Evolutionary conservation across 495 filamentous ascomycete species (phyloP).

Genomic region (Cryomyces minteri): DNA sequence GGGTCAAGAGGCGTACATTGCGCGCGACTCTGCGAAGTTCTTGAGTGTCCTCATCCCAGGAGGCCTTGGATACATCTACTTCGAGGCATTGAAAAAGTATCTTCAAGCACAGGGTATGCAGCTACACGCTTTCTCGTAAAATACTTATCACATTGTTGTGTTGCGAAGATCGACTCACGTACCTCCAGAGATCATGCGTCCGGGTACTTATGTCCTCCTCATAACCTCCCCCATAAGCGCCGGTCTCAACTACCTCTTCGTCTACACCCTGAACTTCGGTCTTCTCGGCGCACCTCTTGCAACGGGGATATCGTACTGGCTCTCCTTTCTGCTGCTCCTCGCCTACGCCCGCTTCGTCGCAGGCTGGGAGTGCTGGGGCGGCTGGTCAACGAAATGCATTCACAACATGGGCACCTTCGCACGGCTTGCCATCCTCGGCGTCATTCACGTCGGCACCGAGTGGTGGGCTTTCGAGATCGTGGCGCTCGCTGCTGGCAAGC

Average conservation of each 20-base stretch:
- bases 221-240: conserved; percentile 70
- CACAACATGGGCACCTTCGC: conserved; percentile 54
- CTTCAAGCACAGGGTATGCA: conserved; percentile 66
- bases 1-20: conserved; percentile 66
- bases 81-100: conserved; percentile 84
- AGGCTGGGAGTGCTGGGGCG: conserved; percentile 71
- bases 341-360: conserved; percentile 54
- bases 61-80: conserved; percentile 79
- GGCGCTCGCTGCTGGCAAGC: conserved; percentile 66
- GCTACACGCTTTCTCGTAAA: too few relatives aligned
- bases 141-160: too few relatives aligned
- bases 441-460: conserved; percentile 83
- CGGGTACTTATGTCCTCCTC: conserved; percentile 72
- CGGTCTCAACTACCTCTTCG: conserved; percentile 60
- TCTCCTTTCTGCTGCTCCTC: conserved; percentile 60
- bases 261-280: conserved; percentile 50
- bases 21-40: conserved; percentile 55
- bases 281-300: conserved; percentile 70
- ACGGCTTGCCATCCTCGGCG: conserved; percentile 55
- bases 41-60: conserved; percentile 66
- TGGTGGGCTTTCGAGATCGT: conserved; percentile 98
- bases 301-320: conserved; percentile 75
- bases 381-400: conserved; percentile 46
- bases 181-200: conserved; percentile 54
- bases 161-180: too few relatives aligned